Conservation (phyloP, 2,329 filamentous ascomycete genomes). For the Diaporthe batatas region DNA sequence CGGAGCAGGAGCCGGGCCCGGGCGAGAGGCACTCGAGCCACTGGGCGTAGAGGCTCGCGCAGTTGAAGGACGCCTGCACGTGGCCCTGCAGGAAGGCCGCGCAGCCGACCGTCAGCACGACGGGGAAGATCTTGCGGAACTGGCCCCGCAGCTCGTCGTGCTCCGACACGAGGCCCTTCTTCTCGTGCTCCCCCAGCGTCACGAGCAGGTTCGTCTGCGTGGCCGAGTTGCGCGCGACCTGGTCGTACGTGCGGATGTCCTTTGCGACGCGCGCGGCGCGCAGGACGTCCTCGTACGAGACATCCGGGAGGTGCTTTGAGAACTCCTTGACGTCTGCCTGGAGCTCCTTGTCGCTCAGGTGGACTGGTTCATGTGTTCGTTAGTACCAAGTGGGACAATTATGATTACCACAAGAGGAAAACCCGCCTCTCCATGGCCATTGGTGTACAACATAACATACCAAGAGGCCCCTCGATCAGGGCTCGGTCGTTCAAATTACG, state of each 20-base stretch:
- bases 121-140: slow-evolving; percentile 53
- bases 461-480: slow-evolving; percentile 37
- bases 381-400: not conserved
- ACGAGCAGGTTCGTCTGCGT: slow-evolving; percentile 50
- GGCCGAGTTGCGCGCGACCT: slow-evolving; percentile 50
- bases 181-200: slow-evolving; percentile 52
- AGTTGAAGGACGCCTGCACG: slow-evolving; percentile 60
- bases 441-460: too few species aligned
- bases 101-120: slow-evolving; percentile 58
- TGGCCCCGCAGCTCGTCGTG: slow-evolving; percentile 56
- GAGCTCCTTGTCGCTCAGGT: slow-evolving; percentile 55
- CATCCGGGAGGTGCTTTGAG: slow-evolving; percentile 47
- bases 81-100: slow-evolving; percentile 60
- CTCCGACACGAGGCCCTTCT: slow-evolving; percentile 53
- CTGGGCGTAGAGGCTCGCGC: slow-evolving; percentile 52
- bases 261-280: slow-evolving; percentile 58
- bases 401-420: too few species aligned
- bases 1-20: not conserved
- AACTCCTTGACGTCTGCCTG: slow-evolving; percentile 53
- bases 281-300: slow-evolving; percentile 50
- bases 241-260: slow-evolving; percentile 55
- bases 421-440: too few species aligned
- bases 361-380: slow-evolving; percentile 49
- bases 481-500: slow-evolving; percentile 37
- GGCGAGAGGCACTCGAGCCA: slow-evolving; percentile 6